phyloP scores from a whole-genome alignment of 768 basidiomycete genomes.

The Chalciporus sphaerocephalus region DNA sequence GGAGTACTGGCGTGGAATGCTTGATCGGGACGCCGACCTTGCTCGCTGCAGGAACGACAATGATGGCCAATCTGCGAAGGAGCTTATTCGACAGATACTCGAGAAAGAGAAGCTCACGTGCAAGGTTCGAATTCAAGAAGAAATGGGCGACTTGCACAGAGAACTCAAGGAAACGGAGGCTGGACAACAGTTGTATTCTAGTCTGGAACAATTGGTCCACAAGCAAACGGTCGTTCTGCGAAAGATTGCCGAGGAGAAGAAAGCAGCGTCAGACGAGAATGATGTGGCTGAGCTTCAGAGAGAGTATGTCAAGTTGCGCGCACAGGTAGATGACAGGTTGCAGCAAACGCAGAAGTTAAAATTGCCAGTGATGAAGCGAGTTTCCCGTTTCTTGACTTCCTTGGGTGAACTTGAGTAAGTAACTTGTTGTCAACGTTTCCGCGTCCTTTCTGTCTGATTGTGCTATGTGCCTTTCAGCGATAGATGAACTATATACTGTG shows the following conservation, averaged over 20 bases:
- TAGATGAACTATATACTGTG: no score
- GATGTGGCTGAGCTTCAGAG: constrained; percentile 3
- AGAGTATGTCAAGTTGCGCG: constrained; percentile 4
- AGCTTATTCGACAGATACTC: constrained; percentile 8
- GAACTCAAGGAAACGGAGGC: constrained; percentile 8
- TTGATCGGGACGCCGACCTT: constrained; percentile 8
- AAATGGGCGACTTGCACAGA: constrained; percentile 5
- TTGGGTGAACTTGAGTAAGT: no score
- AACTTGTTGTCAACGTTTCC: no score
- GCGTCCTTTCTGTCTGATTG: no score
- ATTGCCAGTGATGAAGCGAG: not conserved
- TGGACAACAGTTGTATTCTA: constrained; percentile 7
- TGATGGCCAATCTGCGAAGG: constrained; percentile 2
- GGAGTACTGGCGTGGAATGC: not conserved
- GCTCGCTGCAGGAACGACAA: constrained; percentile 7
- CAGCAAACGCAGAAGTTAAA: constrained; percentile 11
- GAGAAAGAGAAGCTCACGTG: not conserved
- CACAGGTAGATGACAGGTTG: constrained; percentile 6
- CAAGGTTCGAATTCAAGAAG: constrained; percentile 7
- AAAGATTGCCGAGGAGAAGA: constrained; percentile 10
- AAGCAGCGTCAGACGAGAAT: not conserved
- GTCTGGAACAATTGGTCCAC: constrained; percentile 9
- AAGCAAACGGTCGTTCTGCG: constrained; percentile 6
- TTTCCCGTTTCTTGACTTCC: not conserved
- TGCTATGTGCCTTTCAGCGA: no score